A percentile compares a stretch with the other conserved stretches of the same genome.
Conservation (phyloP, 352 stramenopile genomes). For the Phytophthora kernoviae region DNA sequence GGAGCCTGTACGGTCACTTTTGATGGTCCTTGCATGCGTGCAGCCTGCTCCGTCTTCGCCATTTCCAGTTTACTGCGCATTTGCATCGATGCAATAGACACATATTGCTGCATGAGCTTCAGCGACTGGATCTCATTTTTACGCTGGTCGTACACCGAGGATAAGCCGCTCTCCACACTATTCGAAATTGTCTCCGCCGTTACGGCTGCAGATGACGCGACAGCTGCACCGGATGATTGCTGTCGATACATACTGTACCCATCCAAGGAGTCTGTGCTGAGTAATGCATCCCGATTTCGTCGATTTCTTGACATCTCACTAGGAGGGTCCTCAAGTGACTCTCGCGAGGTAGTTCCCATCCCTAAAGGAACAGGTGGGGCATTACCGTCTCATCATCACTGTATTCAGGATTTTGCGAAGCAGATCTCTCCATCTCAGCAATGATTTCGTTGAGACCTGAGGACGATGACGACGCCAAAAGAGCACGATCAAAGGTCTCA, state of each 20-base stretch:
- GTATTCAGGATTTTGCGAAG: constrained; percentile 34
- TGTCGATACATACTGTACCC: constrained; percentile 48
- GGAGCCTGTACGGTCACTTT: constrained; percentile 34
- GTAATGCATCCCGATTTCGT: constrained; percentile 49
- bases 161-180: constrained; percentile 22
- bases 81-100: constrained; percentile 87
- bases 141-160: constrained; percentile 61
- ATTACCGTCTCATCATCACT: constrained; percentile 31
- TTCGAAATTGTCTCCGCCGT: constrained; percentile 31
- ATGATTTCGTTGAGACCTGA: constrained; percentile 56
- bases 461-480: constrained; percentile 67
- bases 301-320: constrained; percentile 21
- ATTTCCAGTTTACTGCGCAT: constrained; percentile 91
- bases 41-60: constrained; percentile 78
- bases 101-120: constrained; percentile 89
- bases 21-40: constrained; percentile 62
- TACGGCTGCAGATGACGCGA: constrained; percentile 28
- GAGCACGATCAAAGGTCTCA: constrained; percentile 84
- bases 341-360: constrained; percentile 27
- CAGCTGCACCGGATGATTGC: constrained; percentile 32
- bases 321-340: constrained; percentile 34
- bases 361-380: constrained; percentile 18
- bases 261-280: constrained; percentile 76
- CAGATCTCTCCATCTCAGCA: constrained; percentile 54
- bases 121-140: constrained; percentile 82